Evolutionary conservation across 2,329 filamentous ascomycete species (phyloP), one percentile per base, ranked within the genome.

Genomic region (Cephalotrichum gorgonifer): DNA sequence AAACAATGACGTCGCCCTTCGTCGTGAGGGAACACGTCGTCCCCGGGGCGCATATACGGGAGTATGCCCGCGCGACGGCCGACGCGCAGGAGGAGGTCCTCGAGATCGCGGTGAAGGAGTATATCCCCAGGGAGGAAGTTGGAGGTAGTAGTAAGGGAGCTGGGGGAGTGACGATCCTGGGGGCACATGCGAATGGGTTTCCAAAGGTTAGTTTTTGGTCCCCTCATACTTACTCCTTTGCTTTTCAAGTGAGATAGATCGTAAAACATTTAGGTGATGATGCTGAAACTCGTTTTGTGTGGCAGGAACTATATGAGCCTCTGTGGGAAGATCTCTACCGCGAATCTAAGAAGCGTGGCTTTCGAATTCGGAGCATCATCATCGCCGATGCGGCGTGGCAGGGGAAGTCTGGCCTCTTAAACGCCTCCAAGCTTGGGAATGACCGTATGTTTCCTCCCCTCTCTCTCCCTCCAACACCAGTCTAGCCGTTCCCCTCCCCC

Each of bases 371-470:
- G 50, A 74, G 78, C 53, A 90, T 97, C 56, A 95, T 87, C 86
- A 93, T 95, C 57, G 83, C 88, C 53, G 91, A 97, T 67, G 79
- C 86, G n/a, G 82, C 87, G 27, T 83, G 88, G 61, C 87, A 96
- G 69, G 90, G 90, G 31, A 73, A 79, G 58, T 94, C 86, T 61
- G 81, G 85, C 35, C 70, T 86, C 11, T 61, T 94, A 39, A 97
- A 96, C 62, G 85, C 90, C 64, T 62, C 73, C 38, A 71, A 75
- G 11, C 69, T 95, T 1, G 91, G 90, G 50, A 86, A 95, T 63
- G 90, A 97, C 63, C 88, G 86, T 88, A 70, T 55, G 82, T 66
- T 33, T 11, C 5, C 26, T 4, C 26, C 20, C 15, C 2, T n/a
- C 22, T 23, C 6, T 6, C 7, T 8, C 33, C 33, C n/a, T n/a